Evolutionary conservation across 1,284 basidiomycete genomes (phyloP), one percentile per base, ranked within the genome.

Genomic region (Malassezia yamatoensis): DNA sequence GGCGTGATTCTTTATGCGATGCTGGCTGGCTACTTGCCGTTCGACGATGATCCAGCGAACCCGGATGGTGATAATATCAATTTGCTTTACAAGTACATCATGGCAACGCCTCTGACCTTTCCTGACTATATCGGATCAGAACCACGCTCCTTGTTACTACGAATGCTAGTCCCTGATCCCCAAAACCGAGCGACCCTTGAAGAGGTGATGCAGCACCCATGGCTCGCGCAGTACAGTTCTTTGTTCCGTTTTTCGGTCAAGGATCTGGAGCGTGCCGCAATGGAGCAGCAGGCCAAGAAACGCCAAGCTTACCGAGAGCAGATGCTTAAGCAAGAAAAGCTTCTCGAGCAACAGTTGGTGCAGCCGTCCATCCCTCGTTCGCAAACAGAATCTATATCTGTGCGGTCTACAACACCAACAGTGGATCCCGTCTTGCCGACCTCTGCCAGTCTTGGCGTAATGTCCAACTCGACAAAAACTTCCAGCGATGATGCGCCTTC

Each of bases 31-130:
- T 98, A 98, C 74, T 84, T 99, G 33, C 94, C 94, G n/a, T 99
- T 96, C 76, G 94, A 98, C 77, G 94, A 98, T 76, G 94, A 99
- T 77, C 94, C 94, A 1, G 86, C 85, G 33, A 99, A 98, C 76
- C 94, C 94, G 3, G 94, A 98, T 62, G 94, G 94, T 55, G 91
- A 98, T 79, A 98, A 98, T 78, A 98, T 98, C 81, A 98, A 96
- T 74, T 80, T 96, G n/a, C 80, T 99, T 49, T 99, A 98, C 83
- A 90, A 88, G 76, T 99, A 99, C 78, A 99, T 99, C 77, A 87
- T 96, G 49, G 67, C 72, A 12, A 74, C 72, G 10, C 70, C 70
- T 0, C 62, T 74, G 20, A 64, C 67, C 34, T 74, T 74, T 61
- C 72, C 72, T 35, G 72, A 74, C 51, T 74, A 74, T 57, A 67